phyloP scores from a whole-genome alignment of 2,329 filamentous ascomycete species.

The Aschersonia sp. region DNA sequence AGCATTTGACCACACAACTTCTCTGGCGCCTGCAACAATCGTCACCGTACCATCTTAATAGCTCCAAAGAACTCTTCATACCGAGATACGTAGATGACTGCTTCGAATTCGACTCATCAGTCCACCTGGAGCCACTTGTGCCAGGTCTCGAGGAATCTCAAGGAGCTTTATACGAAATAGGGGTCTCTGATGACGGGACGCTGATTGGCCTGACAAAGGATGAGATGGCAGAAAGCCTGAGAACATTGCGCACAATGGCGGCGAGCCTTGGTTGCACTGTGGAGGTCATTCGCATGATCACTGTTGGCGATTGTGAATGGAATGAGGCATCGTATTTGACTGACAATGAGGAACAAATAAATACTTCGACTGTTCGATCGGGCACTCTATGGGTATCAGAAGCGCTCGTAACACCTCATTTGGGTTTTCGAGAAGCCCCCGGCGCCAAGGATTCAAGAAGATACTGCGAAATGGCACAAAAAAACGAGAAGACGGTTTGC shows the following conservation, averaged over 20 bases:
- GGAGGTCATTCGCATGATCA: constrained; percentile 66
- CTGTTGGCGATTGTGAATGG: constrained; percentile 78
- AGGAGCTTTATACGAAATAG: constrained; percentile 91
- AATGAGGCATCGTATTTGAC: constrained; percentile 25
- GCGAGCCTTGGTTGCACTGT: constrained; percentile 80
- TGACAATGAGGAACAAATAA: constrained; percentile 11
- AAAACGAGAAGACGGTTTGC: background rate
- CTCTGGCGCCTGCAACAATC: constrained; percentile 93
- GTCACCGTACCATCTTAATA: constrained; percentile 75
- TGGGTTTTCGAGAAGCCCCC: constrained; percentile 22
- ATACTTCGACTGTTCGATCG: constrained; percentile 10
- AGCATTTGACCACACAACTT: constrained; percentile 88
- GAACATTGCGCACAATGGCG: constrained; percentile 79
- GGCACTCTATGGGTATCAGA: constrained; percentile 76
- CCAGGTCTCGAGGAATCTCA: constrained; percentile 84
- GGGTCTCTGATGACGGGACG: constrained; percentile 85
- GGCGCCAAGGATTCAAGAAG: background rate
- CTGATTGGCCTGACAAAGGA: constrained; percentile 79
- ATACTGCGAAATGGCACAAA: background rate
- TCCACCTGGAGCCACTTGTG: constrained; percentile 42
- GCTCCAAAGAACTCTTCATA: constrained; percentile 58
- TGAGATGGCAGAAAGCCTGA: constrained; percentile 83
- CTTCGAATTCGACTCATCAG: constrained; percentile 28
- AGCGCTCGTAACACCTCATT: constrained; percentile 67
- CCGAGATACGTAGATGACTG: constrained; percentile 57